Conservation (phyloP, 1,139 yeast genomes). For the Tardiomyces blankii region DNA sequence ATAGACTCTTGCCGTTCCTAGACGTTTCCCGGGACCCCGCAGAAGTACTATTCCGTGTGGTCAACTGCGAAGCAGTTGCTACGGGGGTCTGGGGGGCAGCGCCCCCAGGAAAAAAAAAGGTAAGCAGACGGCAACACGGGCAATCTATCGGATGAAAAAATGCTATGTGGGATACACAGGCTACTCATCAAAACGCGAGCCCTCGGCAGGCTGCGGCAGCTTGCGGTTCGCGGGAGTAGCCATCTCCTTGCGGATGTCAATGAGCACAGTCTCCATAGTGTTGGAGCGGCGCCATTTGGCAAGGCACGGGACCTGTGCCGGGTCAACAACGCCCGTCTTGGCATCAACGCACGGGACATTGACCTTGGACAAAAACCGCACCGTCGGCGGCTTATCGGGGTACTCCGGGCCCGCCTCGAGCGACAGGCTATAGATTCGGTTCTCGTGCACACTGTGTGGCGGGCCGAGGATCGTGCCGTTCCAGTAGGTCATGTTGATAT, state of each 20-base stretch:
- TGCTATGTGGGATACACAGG: no score
- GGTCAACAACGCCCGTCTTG: constrained; percentile 51
- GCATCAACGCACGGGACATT: constrained; percentile 83
- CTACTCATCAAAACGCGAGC: constrained; percentile 44
- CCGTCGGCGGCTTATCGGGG: constrained; percentile 82
- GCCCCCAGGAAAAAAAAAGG: no score
- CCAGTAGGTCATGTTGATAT: constrained; percentile 88
- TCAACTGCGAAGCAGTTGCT: no score
- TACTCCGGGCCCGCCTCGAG: constrained; percentile 76
- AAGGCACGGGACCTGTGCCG: constrained; percentile 54
- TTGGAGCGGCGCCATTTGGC: constrained; percentile 78
- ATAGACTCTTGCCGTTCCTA: no score
- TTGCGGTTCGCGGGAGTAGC: constrained; percentile 75
- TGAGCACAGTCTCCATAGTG: constrained; percentile 83
- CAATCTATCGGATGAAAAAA: no score
- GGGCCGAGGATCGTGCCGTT: constrained; percentile 94
- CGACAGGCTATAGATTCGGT: constrained; percentile 76
- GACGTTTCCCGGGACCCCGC: no score
- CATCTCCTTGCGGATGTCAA: constrained; percentile 81
- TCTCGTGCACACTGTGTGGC: constrained; percentile 82
- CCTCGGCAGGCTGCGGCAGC: constrained; percentile 86
- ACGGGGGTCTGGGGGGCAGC: no score
- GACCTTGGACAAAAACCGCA: constrained; percentile 68
- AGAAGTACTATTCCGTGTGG: no score
- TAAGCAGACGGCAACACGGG: no score